These are phyloP conservation scores for Rauvolfia tetraphylla DNA, from an alignment of 257 asterid genomes.

Conservation along the genomic window DNA sequence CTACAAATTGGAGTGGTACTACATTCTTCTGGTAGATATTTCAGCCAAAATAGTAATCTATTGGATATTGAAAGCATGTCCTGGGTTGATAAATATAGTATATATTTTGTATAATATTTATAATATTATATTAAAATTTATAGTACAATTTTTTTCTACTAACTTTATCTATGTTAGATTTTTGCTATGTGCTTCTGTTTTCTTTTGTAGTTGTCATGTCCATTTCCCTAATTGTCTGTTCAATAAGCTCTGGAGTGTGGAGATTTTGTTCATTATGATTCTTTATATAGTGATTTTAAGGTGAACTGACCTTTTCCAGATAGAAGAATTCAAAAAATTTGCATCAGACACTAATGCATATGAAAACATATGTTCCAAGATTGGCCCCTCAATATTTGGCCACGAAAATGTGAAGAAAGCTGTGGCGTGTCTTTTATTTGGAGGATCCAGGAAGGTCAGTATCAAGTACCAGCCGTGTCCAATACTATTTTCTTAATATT, in stretches of 20 bases:
- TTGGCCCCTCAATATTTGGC: constrained; percentile 97
- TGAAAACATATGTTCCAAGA: constrained; percentile 72
- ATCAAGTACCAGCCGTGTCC: constrained; percentile 10
- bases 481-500: constrained; percentile 11
- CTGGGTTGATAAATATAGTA: neutral
- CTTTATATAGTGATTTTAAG: neutral
- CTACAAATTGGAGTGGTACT: neutral
- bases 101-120: too few relatives aligned
- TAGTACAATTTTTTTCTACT: too few relatives aligned
- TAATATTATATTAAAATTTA: too few relatives aligned
- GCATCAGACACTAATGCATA: constrained; percentile 77
- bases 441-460: constrained; percentile 93
- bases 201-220: neutral
- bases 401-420: constrained; percentile 93
- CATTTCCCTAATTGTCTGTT: neutral
- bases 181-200: neutral
- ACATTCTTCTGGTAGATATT: neutral
- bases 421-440: constrained; percentile 91
- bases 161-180: neutral
- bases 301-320: constrained; percentile 25
- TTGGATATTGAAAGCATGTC: neutral
- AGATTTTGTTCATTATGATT: neutral
- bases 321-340: constrained; percentile 83
- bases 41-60: neutral
- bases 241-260: neutral